Evolutionary conservation across 805 yeast genomes (phyloP), one percentile per base, ranked within the genome.

Genomic region (Blastobotrys attinorum): DNA sequence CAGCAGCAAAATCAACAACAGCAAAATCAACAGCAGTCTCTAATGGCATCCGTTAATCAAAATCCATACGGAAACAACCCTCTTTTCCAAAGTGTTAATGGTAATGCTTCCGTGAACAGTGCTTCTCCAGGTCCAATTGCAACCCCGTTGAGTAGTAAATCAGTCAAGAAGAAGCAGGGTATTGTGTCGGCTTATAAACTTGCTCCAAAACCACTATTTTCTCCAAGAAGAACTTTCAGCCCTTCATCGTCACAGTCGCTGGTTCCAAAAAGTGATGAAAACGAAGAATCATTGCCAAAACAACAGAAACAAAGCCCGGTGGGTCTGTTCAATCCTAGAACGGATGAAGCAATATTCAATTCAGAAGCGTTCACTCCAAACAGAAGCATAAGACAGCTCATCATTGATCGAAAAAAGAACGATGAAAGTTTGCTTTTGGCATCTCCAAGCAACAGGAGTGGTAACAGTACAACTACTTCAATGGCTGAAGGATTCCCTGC

Each of bases 11-110:
- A 41, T 40, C 62, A 31, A 33, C 65, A 21, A 56, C 67, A 45
- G 33, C 31, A 16, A 17, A 22, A 23, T 3, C 47, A 44, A 34
- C 48, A 44, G 38, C 62, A 49, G 46, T 62, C 62, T 21, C 53
- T 61, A 15, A 56, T 60, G 39, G 64, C 71, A 35, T 52, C 65
- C 25, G 58, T 64, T 42, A 69, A 65, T 45, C 69, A 71, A 47
- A 76, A 82, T 58, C 96, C 96, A 36, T 89, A 85, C 58, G 95
- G 96, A 1, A 72, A 76, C 39, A 80, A 81, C 53, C 83, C 88
- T 4, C 66, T 89, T 42, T 86, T 84, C 53, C 45, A 51, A 29
- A 29, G 37, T 8, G 46, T 65, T 3, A 61, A 59, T 25, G 56
- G 63, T n/a, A 53, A 56, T 22, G 58, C 31, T 13, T 3, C 22